Evolutionary conservation across 1,284 basidiomycete species (phyloP).

Genomic region (Lentinus polychrous): DNA sequence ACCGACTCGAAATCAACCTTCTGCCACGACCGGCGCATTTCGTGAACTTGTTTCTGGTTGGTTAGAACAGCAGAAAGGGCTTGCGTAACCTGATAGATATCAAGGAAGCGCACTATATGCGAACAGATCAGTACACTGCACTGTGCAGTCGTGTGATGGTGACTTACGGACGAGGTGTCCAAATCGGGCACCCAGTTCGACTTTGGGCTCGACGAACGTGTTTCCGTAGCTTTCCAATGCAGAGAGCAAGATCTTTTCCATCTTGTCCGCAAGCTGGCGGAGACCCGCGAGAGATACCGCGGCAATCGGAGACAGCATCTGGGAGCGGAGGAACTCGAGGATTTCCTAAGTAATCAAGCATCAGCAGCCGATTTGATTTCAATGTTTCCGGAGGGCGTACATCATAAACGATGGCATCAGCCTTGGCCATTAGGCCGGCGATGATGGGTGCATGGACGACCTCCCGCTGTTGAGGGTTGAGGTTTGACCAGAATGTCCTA

Average conservation of each 20-base stretch:
- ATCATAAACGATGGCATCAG: constrained; percentile 84
- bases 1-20: constrained; percentile 87
- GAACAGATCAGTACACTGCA: background rate
- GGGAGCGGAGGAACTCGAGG: constrained; percentile 73
- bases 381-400: constrained; percentile 36
- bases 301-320: constrained; percentile 75
- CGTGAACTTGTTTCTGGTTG: constrained; percentile 75
- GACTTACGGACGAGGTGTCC: constrained; percentile 80
- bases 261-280: constrained; percentile 80
- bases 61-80: constrained; percentile 79
- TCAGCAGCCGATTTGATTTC: background rate
- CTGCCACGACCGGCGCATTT: constrained; percentile 82
- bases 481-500: constrained; percentile 73
- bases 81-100: constrained; percentile 86
- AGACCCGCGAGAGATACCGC: constrained; percentile 60
- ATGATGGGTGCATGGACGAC: constrained; percentile 83
- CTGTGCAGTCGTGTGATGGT: background rate
- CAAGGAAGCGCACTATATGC: constrained; percentile 70
- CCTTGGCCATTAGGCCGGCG: constrained; percentile 80
- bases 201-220: constrained; percentile 87
- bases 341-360: constrained; percentile 57
- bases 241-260: constrained; percentile 81
- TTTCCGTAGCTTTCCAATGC: constrained; percentile 78
- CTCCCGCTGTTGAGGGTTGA: constrained; percentile 71
- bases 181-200: constrained; percentile 81